phyloP scores from a whole-genome alignment of 1,284 basidiomycete species.

The Ganoderma boninense region DNA sequence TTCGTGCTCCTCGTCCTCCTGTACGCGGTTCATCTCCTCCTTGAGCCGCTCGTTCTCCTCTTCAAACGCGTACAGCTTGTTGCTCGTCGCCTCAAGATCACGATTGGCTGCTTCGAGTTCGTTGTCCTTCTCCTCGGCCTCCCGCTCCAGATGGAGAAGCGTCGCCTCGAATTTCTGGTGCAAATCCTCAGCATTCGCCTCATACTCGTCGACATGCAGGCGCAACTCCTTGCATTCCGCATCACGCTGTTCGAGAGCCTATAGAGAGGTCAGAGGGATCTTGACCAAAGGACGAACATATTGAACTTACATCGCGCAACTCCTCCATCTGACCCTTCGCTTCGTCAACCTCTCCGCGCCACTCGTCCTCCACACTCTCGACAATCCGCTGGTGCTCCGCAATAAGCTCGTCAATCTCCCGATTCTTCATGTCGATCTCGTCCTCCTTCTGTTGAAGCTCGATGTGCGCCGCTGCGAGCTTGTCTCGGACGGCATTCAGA shows the following conservation, averaged over 20 bases:
- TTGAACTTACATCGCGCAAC: conserved; percentile 69
- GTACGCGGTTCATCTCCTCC: conserved; percentile 58
- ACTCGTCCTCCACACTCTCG: conserved; percentile 75
- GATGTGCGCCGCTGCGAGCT: conserved; percentile 79
- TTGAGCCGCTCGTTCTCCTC: conserved; percentile 62
- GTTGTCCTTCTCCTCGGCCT: conserved; percentile 74
- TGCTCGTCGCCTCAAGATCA: conserved; percentile 78
- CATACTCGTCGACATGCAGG: conserved; percentile 75
- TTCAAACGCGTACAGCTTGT: conserved; percentile 67
- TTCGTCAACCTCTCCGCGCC: conserved; percentile 82
- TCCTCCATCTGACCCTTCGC: conserved; percentile 75
- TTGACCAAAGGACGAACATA: background rate
- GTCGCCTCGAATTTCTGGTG: conserved; percentile 79
- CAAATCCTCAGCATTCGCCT: conserved; percentile 72
- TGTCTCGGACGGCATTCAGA: conserved; percentile 76
- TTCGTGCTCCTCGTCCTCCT: conserved; percentile 75
- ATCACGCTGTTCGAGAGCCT: conserved; percentile 81
- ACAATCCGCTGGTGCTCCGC: conserved; percentile 74
- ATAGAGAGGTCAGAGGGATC: conserved; percentile 18
- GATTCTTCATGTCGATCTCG: conserved; percentile 77
- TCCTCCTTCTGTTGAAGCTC: conserved; percentile 86
- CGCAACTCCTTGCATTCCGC: conserved; percentile 78
- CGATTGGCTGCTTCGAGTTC: conserved; percentile 74
- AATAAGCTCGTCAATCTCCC: conserved; percentile 76
- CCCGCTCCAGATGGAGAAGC: conserved; percentile 75